Evolutionary conservation across 2,329 filamentous ascomycete genomes (phyloP).

Genomic region (Xylaria sp.): DNA sequence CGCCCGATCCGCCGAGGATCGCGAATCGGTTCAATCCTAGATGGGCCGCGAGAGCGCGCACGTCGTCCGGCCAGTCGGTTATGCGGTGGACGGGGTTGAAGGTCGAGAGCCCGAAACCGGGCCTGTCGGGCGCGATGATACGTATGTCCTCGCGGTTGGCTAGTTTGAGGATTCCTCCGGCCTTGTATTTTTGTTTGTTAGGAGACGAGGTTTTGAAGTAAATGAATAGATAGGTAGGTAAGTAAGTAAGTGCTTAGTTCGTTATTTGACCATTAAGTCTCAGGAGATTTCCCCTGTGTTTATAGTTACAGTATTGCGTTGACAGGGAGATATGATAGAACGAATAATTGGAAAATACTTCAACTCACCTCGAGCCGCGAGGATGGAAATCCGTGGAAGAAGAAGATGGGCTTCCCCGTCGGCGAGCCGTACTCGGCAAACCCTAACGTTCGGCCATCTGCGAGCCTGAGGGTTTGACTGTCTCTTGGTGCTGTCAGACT

Average conservation of each 20-base stretch:
- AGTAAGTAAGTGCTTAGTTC: background rate
- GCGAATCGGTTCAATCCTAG: conserved; percentile 42
- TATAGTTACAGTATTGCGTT: background rate
- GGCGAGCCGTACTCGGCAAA: conserved; percentile 33
- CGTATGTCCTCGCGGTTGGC: conserved; percentile 40
- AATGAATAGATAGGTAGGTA: background rate
- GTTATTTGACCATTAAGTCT: no score
- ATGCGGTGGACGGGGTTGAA: conserved; percentile 45
- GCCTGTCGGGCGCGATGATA: conserved; percentile 48
- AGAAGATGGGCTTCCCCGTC: conserved; percentile 30
- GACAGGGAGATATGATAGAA: background rate
- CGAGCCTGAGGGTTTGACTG: conserved; percentile 22
- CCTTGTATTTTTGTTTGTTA: conserved; percentile 14
- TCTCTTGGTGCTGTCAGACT: conserved; percentile 5
- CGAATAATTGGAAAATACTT: background rate
- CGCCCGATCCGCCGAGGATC: conserved; percentile 47
- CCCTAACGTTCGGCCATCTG: conserved; percentile 23
- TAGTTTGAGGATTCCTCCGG: conserved; percentile 7
- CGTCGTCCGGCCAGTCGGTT: conserved; percentile 43
- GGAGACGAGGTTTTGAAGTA: background rate
- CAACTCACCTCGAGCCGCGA: conserved; percentile 24
- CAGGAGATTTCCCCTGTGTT: background rate
- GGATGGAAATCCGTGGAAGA: conserved; percentile 31
- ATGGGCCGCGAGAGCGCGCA: conserved; percentile 44
- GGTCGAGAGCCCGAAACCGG: conserved; percentile 51